phyloP scores from a whole-genome alignment of 2,329 filamentous ascomycete genomes.

The Magnaporthales sp. region DNA sequence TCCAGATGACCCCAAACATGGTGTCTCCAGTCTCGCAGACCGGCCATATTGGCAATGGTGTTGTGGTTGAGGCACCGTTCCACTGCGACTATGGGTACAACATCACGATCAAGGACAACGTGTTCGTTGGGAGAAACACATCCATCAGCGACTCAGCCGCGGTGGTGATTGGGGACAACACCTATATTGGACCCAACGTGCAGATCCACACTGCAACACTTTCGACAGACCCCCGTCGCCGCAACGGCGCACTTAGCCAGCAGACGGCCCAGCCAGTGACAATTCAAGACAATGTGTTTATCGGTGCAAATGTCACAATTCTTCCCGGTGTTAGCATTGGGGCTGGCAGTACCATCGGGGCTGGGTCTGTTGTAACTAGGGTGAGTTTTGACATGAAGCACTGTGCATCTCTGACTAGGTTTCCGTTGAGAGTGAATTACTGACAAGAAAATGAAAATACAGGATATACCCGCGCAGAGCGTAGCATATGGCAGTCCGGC shows the following conservation, averaged over 20 bases:
- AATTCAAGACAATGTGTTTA: conserved; percentile 81
- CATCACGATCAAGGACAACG: conserved; percentile 76
- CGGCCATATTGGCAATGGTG: conserved; percentile 63
- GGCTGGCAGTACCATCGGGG: conserved; percentile 69
- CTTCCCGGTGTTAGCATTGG: conserved; percentile 75
- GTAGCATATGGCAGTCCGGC: conserved; percentile 16
- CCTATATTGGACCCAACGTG: conserved; percentile 74
- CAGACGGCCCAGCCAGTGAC: conserved; percentile 62
- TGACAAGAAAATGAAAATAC: neutral
- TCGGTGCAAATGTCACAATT: conserved; percentile 69
- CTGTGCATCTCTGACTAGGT: neutral
- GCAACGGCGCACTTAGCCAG: conserved; percentile 65
- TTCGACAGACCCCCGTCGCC: conserved; percentile 62
- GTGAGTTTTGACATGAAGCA: conserved; percentile 24
- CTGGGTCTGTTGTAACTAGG: conserved; percentile 80
- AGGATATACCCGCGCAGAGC: conserved; percentile 6
- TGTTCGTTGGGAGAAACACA: conserved; percentile 75
- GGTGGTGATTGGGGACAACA: conserved; percentile 72
- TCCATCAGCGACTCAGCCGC: conserved; percentile 79
- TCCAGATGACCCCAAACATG: conserved; percentile 47
- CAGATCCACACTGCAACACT: conserved; percentile 72
- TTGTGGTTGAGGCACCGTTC: conserved; percentile 80
- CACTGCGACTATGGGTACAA: conserved; percentile 95
- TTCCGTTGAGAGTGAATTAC: neutral
- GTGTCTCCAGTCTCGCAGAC: conserved; percentile 41